Evolutionary conservation across 352 stramenopile genomes (phyloP).

Genomic region (Globisporangium lucens): DNA sequence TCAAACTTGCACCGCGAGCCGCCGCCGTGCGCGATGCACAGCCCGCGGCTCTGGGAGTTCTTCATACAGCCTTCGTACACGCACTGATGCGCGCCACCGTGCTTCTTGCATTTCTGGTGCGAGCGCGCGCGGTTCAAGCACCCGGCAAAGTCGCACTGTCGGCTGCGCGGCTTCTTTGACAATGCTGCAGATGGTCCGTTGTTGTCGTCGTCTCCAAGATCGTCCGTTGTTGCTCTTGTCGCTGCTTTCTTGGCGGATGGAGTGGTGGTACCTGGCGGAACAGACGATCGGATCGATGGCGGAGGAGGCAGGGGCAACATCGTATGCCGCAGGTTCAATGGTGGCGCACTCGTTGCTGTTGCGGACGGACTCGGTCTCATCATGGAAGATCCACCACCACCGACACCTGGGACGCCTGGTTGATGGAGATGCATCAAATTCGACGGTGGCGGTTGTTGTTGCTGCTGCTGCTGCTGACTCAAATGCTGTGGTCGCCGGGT

Average conservation of each 20-base stretch:
- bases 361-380: background rate
- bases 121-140: constrained; percentile 78
- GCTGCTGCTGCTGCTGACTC: constrained; percentile 6
- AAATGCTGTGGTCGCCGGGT: constrained; percentile 25
- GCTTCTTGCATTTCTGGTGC: constrained; percentile 89
- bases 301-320: background rate
- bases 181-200: constrained; percentile 21
- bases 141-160: constrained; percentile 69
- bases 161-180: constrained; percentile 33
- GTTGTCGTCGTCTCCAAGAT: constrained; percentile 13
- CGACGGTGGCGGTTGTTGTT: background rate
- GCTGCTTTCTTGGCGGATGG: constrained; percentile 6
- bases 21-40: constrained; percentile 84
- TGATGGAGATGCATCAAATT: background rate
- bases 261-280: background rate
- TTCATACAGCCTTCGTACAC: constrained; percentile 83
- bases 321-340: constrained; percentile 7
- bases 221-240: constrained; percentile 7
- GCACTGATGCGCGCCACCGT: constrained; percentile 83
- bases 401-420: background rate
- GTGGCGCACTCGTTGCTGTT: background rate
- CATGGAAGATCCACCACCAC: background rate
- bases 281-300: background rate
- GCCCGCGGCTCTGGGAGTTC: constrained; percentile 83
- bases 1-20: constrained; percentile 78